Base-by-base conservation (phyloP, 176 grass and related monocot species). In the Rhynchospora breviuscula region DNA sequence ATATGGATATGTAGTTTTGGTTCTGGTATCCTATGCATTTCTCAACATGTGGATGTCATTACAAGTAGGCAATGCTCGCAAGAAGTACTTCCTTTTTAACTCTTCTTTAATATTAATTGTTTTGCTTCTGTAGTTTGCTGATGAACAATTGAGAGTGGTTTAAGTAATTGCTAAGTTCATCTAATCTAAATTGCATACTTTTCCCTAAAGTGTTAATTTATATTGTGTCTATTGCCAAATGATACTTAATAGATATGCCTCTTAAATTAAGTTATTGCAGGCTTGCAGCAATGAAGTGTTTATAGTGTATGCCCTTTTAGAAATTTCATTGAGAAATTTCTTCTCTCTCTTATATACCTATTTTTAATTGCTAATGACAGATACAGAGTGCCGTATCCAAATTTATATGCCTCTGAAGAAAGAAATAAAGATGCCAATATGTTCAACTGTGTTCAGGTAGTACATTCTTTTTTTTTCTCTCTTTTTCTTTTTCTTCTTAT, bases 31-130 rank as follows among this genome's bases (percentile, higher is more conserved):
- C 40, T 94, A 98, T 29, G 69, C 62, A 51, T 88, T 94, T 73
- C 74, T 97, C 85, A 98, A 98, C 86, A 84, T 98, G 65, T 98
- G 95, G 95, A 98, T 98, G 95, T 63, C 87, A 47, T 67, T 93
- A 59, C 95, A 93, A 86, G 89, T 98, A 82, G 79, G 79, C 90
- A 85, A 86, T 82, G 95, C 95, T 82, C 92, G 95, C 22, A 84
- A 1, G 14, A 94, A 94, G 95, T 97, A 87, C 23, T 69, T 12
- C 8, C 40, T n/a, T 53, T n/a, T 18, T 14, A 6, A 15, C 59
- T 63, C 40, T 22, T 45, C 46, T 47, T 48, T 76, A 12, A 25
- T 19, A 8, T 25, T 65, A 22, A 7, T 65, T 29, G 1, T 0
- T 65, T 65, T 31, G 26, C 13, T 26, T 64, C 44, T 4, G 13